Evolutionary conservation across 805 yeast species (phyloP), one percentile per base, ranked within the genome.

Genomic region (Yamadazyma scolyti): DNA sequence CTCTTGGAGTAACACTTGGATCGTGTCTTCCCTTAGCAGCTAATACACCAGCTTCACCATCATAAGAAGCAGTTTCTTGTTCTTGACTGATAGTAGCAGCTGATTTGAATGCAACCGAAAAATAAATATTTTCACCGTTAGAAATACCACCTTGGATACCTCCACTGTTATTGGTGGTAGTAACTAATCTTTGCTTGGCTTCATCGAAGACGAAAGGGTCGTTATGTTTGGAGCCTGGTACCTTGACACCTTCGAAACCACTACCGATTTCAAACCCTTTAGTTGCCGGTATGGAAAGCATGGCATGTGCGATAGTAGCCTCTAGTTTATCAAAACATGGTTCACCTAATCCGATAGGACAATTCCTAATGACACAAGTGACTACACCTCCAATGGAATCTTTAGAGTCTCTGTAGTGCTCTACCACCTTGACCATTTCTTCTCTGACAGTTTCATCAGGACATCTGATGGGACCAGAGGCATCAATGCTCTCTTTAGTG

Each of bases 11-110:
- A 33, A 93, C 98, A 51, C 89, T 86, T 20, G 98, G 98, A 57
- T 93, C 98, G 53, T 93, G 98, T 73, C 98, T 84, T 34, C 98
- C 98, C 58, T 90, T 81, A 20, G 98, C 96, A 31, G 93, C 95
- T 38, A 93, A 71, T 7, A 81, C 77, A 53, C 98, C 98, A 30
- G 66, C 77, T 45, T 74, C 72, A 49, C 98, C 98, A 16, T 84
- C 89, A 64, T 89, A 93, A 28, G 93, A 75, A 16, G 87, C 76
- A 11, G 98, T 93, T 24, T 70, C 62, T 68, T 93, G 98, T 50
- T 83, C 93, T 68, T 89, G 94, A 31, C 93, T 79, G 46, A 93
- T 93, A 24, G 98, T 93, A 30, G 98, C 98, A 11, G 96, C 97
- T 2, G 97, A 89, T 68, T 93, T 93, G 77, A 93, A 93, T 3